Percentiles rank a stretch among this genome's conserved stretches.
Conservation (phyloP, 2,329 filamentous ascomycete genomes). For the Phaeosphaeria sp. region DNA sequence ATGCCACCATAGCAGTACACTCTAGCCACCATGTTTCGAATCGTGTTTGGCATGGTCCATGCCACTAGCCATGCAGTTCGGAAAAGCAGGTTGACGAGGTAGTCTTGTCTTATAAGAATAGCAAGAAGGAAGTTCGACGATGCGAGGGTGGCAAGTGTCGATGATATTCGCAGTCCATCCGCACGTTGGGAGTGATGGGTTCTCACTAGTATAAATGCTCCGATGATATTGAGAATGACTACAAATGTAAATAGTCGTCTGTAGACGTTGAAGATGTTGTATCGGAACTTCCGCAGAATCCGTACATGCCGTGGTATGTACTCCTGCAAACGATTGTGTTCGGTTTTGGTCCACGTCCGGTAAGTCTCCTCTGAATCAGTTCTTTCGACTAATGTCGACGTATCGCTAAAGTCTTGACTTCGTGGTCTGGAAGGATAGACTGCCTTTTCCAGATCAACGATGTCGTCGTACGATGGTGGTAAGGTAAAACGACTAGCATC, state of each 20-base stretch:
- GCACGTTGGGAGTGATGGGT: slow-evolving; percentile 5
- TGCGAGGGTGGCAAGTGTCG: slow-evolving; percentile 34
- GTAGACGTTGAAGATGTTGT: slow-evolving; percentile 40
- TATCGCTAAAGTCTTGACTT: slow-evolving; percentile 3
- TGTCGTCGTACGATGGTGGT: slow-evolving; percentile 13
- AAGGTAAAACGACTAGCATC: slow-evolving; percentile 12
- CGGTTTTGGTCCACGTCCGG: not conserved
- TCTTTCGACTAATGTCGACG: slow-evolving; percentile 2
- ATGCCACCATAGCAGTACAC: slow-evolving; percentile 44
- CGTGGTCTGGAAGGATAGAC: slow-evolving; percentile 1
- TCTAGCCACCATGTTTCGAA: slow-evolving; percentile 30
- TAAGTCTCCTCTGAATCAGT: not conserved
- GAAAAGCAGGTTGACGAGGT: slow-evolving; percentile 39
- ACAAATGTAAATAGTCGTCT: slow-evolving; percentile 52
- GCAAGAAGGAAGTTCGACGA: slow-evolving; percentile 42
- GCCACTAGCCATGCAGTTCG: slow-evolving; percentile 39
- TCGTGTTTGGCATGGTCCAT: slow-evolving; percentile 28
- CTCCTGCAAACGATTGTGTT: slow-evolving; percentile 3
- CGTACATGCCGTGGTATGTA: slow-evolving; percentile 12
- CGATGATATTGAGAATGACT: slow-evolving; percentile 47
- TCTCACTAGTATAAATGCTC: slow-evolving; percentile 21
- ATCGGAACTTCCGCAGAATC: slow-evolving; percentile 23
- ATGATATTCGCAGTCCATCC: not conserved
- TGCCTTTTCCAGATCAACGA: slow-evolving; percentile 24
- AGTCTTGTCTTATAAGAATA: slow-evolving; percentile 42